phyloP scores from a whole-genome alignment of 2,329 filamentous ascomycete species.

The Exophiala viscosa region DNA sequence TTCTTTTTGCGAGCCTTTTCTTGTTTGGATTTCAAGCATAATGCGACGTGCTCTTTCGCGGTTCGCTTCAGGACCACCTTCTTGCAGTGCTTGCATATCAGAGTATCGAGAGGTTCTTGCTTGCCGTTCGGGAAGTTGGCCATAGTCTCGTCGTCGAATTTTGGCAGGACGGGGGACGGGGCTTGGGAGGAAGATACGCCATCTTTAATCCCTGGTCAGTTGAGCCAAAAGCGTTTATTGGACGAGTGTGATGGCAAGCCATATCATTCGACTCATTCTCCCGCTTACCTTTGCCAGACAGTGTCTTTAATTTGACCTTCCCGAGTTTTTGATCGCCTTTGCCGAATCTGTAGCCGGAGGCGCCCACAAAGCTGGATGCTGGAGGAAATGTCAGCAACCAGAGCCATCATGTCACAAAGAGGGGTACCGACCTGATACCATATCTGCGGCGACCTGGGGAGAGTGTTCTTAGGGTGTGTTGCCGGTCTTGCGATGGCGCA shows the following conservation, averaged over 20 bases:
- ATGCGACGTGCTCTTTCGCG: constrained; percentile 74
- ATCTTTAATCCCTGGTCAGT: constrained; percentile 20
- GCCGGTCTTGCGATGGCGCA: too few relatives aligned
- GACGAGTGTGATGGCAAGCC: neutral
- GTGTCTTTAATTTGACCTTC: constrained; percentile 45
- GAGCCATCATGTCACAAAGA: too few relatives aligned
- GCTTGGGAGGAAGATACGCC: constrained; percentile 32
- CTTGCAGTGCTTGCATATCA: constrained; percentile 92
- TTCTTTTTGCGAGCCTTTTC: constrained; percentile 75
- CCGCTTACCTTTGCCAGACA: constrained; percentile 33
- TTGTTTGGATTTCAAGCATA: constrained; percentile 80
- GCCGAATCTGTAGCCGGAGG: constrained; percentile 45
- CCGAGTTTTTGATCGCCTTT: constrained; percentile 43
- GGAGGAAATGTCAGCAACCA: too few relatives aligned
- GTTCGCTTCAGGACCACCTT: constrained; percentile 74
- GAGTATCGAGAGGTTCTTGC: constrained; percentile 53
- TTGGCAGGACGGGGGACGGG: constrained; percentile 43
- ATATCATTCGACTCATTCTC: constrained; percentile 36
- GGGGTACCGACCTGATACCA: too few relatives aligned
- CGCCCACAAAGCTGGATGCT: constrained; percentile 38
- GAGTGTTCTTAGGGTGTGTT: too few relatives aligned
- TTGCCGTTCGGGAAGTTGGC: constrained; percentile 73
- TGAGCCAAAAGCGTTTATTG: neutral
- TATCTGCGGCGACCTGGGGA: constrained; percentile 26
- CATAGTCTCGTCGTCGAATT: constrained; percentile 70